Evolutionary conservation across 495 filamentous ascomycete genomes (phyloP), one percentile per base, ranked within the genome.

Genomic region (Achaetomiella virescens): DNA sequence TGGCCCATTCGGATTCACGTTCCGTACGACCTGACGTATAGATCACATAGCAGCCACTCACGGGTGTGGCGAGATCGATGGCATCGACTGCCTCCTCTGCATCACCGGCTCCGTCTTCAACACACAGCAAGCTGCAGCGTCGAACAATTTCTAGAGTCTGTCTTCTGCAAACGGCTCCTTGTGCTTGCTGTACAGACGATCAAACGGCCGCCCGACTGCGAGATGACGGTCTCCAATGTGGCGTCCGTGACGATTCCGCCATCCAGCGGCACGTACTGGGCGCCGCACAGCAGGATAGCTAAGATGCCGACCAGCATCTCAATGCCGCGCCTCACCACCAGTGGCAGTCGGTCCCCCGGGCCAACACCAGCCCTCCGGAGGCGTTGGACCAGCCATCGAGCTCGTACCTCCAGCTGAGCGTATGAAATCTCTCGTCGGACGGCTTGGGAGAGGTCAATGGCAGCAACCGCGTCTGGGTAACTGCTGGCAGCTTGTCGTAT

Each of bases 231-330:
- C 14, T 52, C 59, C 6, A 75, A 49, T 3, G 70, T 61, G 24
- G 65, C 58, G 8, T 64, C 61, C 8, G 72, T 54, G 17, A 68
- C 65, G 18, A 75, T 62, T 12, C 66, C 66, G 14, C 72, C 72
- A 48, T 75, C 70, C 3, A 73, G 53, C 6, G 72, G 81, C 21
- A 85, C 81, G 57, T 75, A 76, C 46, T 73, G 74, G 7, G 65
- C 77, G 8, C 79, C 79, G 12, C 75, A 70, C 17, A 75, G 74
- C 9, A 82, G 59, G n/a, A 78, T 62, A 6, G 72, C 79, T 24
- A 80, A 55, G 22, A 79, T 74, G 20, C 72, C 68, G 24, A 80
- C 68, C 27, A 78, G 56, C 59, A 75, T 65, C 48, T 71, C 66
- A 33, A 70, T 61, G 43, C 60, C 60, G 11, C 72, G 66, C 9